A percentile compares a stretch with the other conserved stretches of the same genome.
phyloP scores from a whole-genome alignment of 306 rosid genomes.

The Begonia peltatifolia region DNA sequence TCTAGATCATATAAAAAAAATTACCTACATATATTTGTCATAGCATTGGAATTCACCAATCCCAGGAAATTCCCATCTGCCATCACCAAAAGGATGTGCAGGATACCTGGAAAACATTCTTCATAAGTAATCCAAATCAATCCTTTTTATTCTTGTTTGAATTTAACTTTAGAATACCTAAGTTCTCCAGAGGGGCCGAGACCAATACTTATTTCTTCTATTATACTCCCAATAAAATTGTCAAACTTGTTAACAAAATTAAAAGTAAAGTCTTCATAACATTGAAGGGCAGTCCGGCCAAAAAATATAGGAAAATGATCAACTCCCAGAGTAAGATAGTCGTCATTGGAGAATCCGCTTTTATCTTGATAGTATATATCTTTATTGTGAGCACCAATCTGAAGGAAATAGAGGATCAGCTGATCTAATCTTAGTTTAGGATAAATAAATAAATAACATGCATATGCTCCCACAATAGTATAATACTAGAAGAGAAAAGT shows the following conservation, averaged over 20 bases:
- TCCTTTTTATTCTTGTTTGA: conserved; percentile 5
- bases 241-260: conserved; percentile 20
- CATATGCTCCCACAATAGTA: too few relatives aligned
- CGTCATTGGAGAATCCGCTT: conserved; percentile 20
- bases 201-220: conserved; percentile 27
- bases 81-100: conserved; percentile 26
- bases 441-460: too few relatives aligned
- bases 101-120: conserved; percentile 18
- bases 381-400: conserved; percentile 24
- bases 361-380: conserved; percentile 26
- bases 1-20: not conserved
- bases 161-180: conserved; percentile 13
- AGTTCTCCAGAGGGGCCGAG: conserved; percentile 28
- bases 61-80: conserved; percentile 25
- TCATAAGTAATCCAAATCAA: conserved; percentile 3
- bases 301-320: conserved; percentile 23
- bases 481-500: too few relatives aligned
- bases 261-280: conserved; percentile 22
- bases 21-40: conserved; percentile 29
- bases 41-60: conserved; percentile 31
- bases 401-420: not conserved
- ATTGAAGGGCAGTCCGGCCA: conserved; percentile 27
- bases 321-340: conserved; percentile 28
- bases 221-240: conserved; percentile 13
- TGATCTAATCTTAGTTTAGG: not conserved